Conservation (phyloP, 2,329 filamentous ascomycete species). For the Cryphonectria parasitica region DNA sequence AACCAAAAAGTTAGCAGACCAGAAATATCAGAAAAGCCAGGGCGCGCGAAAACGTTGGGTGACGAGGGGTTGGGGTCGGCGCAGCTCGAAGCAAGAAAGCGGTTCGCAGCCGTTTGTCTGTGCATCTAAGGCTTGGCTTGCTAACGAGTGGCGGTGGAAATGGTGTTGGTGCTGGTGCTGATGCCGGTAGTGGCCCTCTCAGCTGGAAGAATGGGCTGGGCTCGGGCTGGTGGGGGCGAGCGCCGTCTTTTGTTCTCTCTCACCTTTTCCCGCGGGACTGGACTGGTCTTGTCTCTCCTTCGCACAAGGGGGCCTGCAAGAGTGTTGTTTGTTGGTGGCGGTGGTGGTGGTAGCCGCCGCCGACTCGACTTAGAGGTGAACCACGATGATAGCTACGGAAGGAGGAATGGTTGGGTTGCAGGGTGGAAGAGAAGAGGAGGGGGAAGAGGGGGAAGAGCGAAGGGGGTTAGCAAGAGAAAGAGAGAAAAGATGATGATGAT, state of each 20-base stretch:
- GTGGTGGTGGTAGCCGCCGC: background rate
- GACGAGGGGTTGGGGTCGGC: constrained; percentile 7
- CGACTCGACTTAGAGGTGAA: constrained; percentile 12
- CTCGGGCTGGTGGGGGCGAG: constrained; percentile 7
- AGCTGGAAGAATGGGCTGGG: background rate
- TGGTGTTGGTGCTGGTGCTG: background rate
- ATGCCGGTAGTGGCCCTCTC: background rate
- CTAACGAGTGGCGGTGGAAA: background rate
- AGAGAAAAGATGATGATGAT: background rate
- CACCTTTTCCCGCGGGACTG: constrained; percentile 10
- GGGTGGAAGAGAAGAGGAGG: background rate
- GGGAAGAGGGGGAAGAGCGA: constrained; percentile 1
- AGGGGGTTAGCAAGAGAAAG: background rate
- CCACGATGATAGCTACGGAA: constrained; percentile 9
- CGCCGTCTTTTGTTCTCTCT: constrained; percentile 5
- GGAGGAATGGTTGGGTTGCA: constrained; percentile 1
- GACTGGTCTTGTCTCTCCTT: constrained; percentile 20
- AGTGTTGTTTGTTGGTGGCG: background rate
- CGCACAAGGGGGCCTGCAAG: constrained; percentile 18
- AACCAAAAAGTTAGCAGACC: background rate
- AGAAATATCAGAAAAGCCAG: background rate
- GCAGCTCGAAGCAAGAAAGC: constrained; percentile 10
- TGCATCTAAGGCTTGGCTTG: constrained; percentile 3
- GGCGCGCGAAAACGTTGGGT: background rate
- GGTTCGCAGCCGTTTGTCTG: constrained; percentile 17